These are phyloP conservation scores for Arthrinium phaeospermum DNA, from an alignment of 2,329 filamentous ascomycete species.

Conservation along the genomic window DNA sequence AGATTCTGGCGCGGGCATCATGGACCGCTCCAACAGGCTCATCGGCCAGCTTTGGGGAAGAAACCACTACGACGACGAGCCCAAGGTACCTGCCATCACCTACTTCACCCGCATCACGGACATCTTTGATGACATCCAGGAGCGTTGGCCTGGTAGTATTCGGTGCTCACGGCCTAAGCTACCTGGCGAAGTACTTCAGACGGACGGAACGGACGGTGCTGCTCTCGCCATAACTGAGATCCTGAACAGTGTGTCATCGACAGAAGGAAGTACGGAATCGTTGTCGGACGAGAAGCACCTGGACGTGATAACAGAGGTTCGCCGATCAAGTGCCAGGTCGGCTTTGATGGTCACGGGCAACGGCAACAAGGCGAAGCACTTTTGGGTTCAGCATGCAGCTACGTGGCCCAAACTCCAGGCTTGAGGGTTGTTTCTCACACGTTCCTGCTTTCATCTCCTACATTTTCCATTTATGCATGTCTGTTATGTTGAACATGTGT, in stretches of 20 bases:
- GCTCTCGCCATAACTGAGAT: not conserved
- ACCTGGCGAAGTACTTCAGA: not conserved
- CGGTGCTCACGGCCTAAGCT: not conserved
- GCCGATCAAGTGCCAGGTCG: not conserved
- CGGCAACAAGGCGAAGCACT: not conserved
- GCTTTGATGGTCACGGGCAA: not conserved
- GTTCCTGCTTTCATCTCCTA: too few relatives aligned
- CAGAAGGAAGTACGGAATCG: not conserved
- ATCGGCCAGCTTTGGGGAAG: constrained; percentile 6
- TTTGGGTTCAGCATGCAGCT: not conserved
- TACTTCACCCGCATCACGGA: constrained; percentile 3
- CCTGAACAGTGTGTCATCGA: not conserved
- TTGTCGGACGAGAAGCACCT: not conserved
- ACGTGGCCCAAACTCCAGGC: not conserved
- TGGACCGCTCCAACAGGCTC: not conserved
- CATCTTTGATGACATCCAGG: not conserved
- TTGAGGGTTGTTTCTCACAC: not conserved
- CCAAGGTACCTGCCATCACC: not conserved
- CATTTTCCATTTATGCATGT: not conserved
- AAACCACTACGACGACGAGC: not conserved
- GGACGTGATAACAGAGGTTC: not conserved
- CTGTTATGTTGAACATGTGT: too few relatives aligned
- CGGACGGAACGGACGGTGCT: not conserved
- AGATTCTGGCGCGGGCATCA: not conserved
- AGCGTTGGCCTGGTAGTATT: not conserved